Evolutionary conservation across 495 filamentous ascomycete genomes (phyloP).

Genomic region (Corynascus novoguineensis): DNA sequence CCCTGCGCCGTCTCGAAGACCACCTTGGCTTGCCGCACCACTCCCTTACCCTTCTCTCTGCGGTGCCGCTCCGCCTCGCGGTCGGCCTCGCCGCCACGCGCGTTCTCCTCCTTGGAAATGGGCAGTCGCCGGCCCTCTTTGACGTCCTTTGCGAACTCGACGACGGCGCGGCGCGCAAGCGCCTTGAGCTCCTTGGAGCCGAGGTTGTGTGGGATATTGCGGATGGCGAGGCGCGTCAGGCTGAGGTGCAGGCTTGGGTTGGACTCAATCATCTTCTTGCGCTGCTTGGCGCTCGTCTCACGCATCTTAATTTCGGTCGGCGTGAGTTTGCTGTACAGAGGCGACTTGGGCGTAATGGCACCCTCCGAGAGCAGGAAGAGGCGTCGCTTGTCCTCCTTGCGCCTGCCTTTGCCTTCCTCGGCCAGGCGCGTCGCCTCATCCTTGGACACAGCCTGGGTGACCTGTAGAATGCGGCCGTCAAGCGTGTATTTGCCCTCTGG

Average conservation of each 20-base stretch:
- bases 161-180: constrained; percentile 80
- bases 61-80: constrained; percentile 67
- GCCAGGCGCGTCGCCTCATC: constrained; percentile 69
- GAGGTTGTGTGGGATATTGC: constrained; percentile 82
- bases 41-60: constrained; percentile 78
- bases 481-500: constrained; percentile 77
- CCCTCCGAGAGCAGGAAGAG: constrained; percentile 88
- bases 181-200: constrained; percentile 86
- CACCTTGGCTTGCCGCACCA: constrained; percentile 93
- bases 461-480: constrained; percentile 78
- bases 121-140: constrained; percentile 64
- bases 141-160: constrained; percentile 88
- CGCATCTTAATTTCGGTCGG: constrained; percentile 80
- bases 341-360: constrained; percentile 62
- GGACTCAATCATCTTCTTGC: constrained; percentile 79
- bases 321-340: constrained; percentile 68
- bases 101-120: constrained; percentile 80
- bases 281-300: constrained; percentile 80
- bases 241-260: constrained; percentile 88
- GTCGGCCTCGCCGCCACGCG: constrained; percentile 73
- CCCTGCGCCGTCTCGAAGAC: constrained; percentile 83
- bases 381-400: constrained; percentile 82
- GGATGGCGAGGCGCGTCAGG: constrained; percentile 86
- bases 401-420: constrained; percentile 57
- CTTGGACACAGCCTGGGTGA: constrained; percentile 78